A percentile compares a stretch with the other conserved stretches of the same genome.
Evolutionary conservation across 106 monocot species (phyloP).

Genomic region (Dendrobium officinale): DNA sequence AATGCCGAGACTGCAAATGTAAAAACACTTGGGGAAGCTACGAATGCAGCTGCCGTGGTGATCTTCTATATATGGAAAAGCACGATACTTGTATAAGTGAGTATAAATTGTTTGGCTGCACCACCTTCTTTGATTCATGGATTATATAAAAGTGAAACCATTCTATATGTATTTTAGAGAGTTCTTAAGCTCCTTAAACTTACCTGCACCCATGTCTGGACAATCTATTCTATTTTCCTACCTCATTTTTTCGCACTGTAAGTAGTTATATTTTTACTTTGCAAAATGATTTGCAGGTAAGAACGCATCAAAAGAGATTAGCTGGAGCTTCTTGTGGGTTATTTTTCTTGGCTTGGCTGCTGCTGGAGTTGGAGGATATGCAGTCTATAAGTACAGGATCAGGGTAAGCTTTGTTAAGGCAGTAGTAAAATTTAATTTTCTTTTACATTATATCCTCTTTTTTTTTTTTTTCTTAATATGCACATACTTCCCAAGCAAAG

Average conservation of each 20-base stretch:
- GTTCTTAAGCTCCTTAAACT: too few species aligned
- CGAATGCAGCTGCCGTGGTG: conserved; percentile 76
- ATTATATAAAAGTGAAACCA: too few species aligned
- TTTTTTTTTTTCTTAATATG: too few species aligned
- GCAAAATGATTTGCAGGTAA: conserved; percentile 40
- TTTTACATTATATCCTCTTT: neutral
- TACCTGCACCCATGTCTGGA: too few species aligned
- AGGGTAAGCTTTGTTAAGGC: conserved; percentile 27
- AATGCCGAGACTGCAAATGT: conserved; percentile 74
- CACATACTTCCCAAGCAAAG: too few species aligned
- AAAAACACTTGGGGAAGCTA: conserved; percentile 90
- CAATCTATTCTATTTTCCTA: neutral
- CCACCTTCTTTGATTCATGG: neutral
- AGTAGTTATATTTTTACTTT: neutral
- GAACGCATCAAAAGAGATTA: conserved; percentile 30
- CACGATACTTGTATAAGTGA: conserved; percentile 96
- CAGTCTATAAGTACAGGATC: conserved; percentile 77
- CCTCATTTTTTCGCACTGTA: neutral
- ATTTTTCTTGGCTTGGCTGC: conserved; percentile 52
- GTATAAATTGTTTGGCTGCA: conserved; percentile 9
- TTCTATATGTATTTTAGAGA: too few species aligned
- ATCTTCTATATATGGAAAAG: conserved; percentile 77
- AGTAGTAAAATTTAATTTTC: neutral
- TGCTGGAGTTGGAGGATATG: conserved; percentile 70
- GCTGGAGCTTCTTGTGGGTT: conserved; percentile 88